phyloP scores from a whole-genome alignment of 768 basidiomycete genomes.

The Trametes elegans region DNA sequence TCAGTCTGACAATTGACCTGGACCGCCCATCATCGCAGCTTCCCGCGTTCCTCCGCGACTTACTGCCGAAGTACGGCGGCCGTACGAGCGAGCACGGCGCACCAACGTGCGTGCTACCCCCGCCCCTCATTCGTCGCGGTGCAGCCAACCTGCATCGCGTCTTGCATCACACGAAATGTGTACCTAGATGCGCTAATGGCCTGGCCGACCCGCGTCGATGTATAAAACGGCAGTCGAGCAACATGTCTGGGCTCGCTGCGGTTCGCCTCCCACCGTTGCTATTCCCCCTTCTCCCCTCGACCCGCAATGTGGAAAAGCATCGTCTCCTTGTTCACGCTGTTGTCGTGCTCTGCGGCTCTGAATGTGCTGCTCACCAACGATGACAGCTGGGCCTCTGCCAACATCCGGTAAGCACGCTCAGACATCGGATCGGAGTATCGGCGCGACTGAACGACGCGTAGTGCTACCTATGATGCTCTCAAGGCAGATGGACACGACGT shows the following conservation, averaged over 20 bases:
- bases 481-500: constrained; percentile 30
- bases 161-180: neutral
- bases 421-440: neutral
- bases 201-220: neutral
- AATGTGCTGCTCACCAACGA: constrained; percentile 34
- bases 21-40: neutral
- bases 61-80: neutral
- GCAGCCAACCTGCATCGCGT: neutral
- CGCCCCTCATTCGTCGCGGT: neutral
- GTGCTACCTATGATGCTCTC: constrained; percentile 30
- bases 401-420: constrained; percentile 27
- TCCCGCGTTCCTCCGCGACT: neutral
- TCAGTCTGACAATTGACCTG: neutral
- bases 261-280: neutral
- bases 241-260: neutral
- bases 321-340: constrained; percentile 8
- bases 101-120: neutral
- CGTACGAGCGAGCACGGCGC: neutral
- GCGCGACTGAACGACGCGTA: neutral
- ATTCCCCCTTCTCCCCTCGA: neutral
- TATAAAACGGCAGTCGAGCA: neutral
- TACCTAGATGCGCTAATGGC: neutral
- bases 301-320: constrained; percentile 6
- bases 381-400: constrained; percentile 35
- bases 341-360: constrained; percentile 20